Conservation (phyloP, 2,329 filamentous ascomycete species). For the Fusarium annulatum region DNA sequence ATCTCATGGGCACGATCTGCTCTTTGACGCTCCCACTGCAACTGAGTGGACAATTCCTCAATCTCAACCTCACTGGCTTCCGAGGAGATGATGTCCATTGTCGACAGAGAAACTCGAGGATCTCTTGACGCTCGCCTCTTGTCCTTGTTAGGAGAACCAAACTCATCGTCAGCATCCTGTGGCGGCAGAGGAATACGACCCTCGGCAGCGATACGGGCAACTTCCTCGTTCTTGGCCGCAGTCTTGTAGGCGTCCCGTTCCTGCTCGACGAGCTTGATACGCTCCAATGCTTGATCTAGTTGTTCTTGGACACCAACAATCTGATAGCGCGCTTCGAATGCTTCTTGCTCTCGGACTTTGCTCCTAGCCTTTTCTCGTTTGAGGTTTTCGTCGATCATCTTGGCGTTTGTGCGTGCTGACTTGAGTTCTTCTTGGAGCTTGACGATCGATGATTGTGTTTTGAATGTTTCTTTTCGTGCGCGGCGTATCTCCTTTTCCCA, state of each 20-base stretch:
- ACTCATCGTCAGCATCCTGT: conserved; percentile 68
- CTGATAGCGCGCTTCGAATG: conserved; percentile 74
- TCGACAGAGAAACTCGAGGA: conserved; percentile 59
- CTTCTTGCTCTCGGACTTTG: conserved; percentile 73
- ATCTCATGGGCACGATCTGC: conserved; percentile 77
- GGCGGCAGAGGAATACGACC: conserved; percentile 74
- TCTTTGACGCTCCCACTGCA: conserved; percentile 70
- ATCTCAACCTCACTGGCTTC: conserved; percentile 68
- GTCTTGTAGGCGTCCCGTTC: conserved; percentile 81
- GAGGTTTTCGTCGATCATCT: conserved; percentile 67
- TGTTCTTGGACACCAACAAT: conserved; percentile 74
- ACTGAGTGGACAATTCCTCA: conserved; percentile 63
- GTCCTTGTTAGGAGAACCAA: conserved; percentile 70
- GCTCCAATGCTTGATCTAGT: conserved; percentile 71
- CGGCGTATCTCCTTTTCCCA: conserved; percentile 81
- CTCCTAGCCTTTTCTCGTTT: conserved; percentile 72
- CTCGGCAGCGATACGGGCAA: conserved; percentile 77
- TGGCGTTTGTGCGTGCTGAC: conserved; percentile 64
- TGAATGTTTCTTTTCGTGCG: conserved; percentile 78
- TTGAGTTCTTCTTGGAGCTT: conserved; percentile 82
- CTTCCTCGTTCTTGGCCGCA: conserved; percentile 77
- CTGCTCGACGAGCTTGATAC: conserved; percentile 73
- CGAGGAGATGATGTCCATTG: conserved; percentile 65
- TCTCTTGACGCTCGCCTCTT: conserved; percentile 54
- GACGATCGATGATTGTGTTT: conserved; percentile 74